Evolutionary conservation across 2,329 filamentous ascomycete species (phyloP), one percentile per base, ranked within the genome.

Genomic region (Cadophora sp.): DNA sequence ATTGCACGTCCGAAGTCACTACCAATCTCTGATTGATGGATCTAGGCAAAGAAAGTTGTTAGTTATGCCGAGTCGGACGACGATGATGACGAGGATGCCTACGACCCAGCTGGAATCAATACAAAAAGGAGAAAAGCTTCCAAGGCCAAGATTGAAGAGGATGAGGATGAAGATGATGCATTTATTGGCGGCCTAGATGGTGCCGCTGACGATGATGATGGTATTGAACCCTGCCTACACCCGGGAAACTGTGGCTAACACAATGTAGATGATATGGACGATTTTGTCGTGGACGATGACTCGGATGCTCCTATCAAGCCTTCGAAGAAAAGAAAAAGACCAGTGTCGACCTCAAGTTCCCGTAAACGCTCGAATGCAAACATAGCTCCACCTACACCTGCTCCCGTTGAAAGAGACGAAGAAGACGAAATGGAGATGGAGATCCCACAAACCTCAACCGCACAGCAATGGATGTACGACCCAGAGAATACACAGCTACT

Each of bases 11-110:
- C n/a, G 48, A n/a, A 6, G 4, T 59, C 14, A 19, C 24, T 31
- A 48, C 43, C 56, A 50, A 37, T 48, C 4, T 22, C 56, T 67
- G 19, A 67, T 29, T 29, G 11, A 26, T 24, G 1, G 26, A 51
- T 55, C 16, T 14, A 89, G 85, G 84, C 83, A 14, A 89, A 87
- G 78, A 91, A 89, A 75, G 79, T 83, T 56, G 86, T 96, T 72
- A 96, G 86, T 78, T 98, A 98, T 78, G 90, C 91, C 71, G 94
- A 97, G 76, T 94, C 92, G 1, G 93, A 92, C 56, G 91, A 93
- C 63, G 91, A 93, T 14, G 91, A 93, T 11, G 66, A 68, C 61
- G 91, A 94, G 26, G 89, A 90, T 81, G 73, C 81, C 78, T 68
- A 74, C 80, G 16, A 79, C 79, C 59, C 80, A 77, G 66, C 74